phyloP scores from a whole-genome alignment of 2,329 filamentous ascomycete genomes.

The Fusarium globosum region DNA sequence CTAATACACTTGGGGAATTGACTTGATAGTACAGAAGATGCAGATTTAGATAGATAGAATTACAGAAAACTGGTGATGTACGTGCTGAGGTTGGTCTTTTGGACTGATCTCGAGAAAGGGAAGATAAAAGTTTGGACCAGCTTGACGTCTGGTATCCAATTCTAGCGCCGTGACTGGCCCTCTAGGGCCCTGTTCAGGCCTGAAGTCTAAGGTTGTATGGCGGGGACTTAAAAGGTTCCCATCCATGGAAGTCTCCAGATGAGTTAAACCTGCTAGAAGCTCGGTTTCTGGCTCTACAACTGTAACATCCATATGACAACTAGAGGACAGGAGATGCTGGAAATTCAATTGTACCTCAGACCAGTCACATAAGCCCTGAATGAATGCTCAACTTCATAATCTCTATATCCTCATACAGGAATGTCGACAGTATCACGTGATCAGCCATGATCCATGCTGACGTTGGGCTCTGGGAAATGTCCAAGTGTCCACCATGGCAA shows the following conservation, averaged over 20 bases:
- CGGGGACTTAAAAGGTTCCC: not conserved
- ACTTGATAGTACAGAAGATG: conserved; percentile 27
- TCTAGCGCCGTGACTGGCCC: conserved; percentile 26
- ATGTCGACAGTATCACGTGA: conserved; percentile 17
- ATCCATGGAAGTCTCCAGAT: not conserved
- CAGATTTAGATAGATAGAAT: conserved; percentile 26
- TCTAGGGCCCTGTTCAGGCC: conserved; percentile 43
- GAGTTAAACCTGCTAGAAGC: not conserved
- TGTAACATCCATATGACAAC: not conserved
- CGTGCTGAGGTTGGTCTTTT: conserved; percentile 39
- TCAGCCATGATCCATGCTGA: conserved; percentile 32
- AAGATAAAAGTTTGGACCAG: conserved; percentile 47
- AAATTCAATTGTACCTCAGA: not conserved
- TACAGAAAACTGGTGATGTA: conserved; percentile 35
- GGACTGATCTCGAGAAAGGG: conserved; percentile 44
- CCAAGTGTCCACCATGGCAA: conserved; percentile 46
- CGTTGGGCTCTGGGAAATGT: conserved; percentile 40
- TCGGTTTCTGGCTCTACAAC: not conserved
- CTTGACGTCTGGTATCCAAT: conserved; percentile 29
- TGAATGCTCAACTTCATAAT: not conserved
- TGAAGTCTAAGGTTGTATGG: conserved; percentile 51
- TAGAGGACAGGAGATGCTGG: not conserved
- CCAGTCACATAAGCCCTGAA: not conserved
- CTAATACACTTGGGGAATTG: conserved; percentile 35
- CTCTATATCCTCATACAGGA: not conserved